Conservation (phyloP, 495 filamentous ascomycete species). For the Pseudotulostoma volvatum region DNA sequence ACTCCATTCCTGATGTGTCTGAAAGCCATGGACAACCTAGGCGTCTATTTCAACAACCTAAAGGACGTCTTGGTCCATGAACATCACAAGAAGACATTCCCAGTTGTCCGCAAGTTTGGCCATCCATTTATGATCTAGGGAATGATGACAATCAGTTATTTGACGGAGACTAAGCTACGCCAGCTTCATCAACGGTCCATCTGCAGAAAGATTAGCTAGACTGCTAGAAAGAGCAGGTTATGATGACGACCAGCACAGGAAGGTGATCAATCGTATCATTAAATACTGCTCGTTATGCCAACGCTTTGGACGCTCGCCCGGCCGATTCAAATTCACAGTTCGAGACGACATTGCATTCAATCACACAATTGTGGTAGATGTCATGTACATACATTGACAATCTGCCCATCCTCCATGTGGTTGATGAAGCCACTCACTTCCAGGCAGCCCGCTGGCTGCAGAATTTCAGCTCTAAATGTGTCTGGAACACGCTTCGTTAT, state of each 20-base stretch:
- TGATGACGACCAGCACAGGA: not conserved
- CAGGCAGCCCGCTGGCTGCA: conserved; percentile 5
- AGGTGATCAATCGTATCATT: not conserved
- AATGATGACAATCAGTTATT: not conserved
- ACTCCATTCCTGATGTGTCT: not conserved
- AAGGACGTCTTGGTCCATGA: not conserved
- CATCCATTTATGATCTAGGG: not conserved
- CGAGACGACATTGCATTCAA: not conserved
- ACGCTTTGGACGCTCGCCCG: not conserved
- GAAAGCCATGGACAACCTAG: not conserved
- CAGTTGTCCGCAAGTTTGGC: not conserved
- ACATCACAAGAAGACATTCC: not conserved
- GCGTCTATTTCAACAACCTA: not conserved
- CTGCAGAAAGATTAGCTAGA: not conserved
- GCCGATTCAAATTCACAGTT: conserved; percentile 1
- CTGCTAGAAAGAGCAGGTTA: not conserved
- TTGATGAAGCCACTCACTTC: conserved; percentile 1
- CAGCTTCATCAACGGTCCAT: not conserved
- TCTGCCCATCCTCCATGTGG: not conserved
- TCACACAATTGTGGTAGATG: not conserved
- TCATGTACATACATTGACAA: conserved; percentile 1
- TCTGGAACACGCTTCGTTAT: conserved; percentile 2
- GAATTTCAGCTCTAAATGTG: conserved; percentile 6
- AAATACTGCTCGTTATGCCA: not conserved
- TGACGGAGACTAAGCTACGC: not conserved